phyloP scores from a whole-genome alignment of 2,329 filamentous ascomycete species.

The Colletotrichum eremochloae region DNA sequence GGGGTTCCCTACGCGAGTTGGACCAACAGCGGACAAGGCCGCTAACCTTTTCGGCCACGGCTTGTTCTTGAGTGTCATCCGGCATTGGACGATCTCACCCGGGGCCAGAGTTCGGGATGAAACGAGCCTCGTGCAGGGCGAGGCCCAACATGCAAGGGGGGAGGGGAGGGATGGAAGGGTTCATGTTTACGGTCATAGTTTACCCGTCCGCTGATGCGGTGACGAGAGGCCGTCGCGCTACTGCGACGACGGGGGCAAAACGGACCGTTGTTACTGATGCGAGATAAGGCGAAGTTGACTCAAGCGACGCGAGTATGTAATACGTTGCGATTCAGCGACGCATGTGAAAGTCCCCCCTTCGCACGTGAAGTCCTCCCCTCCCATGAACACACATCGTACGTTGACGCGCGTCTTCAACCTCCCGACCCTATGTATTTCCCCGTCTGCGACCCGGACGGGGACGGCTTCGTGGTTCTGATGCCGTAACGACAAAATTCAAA shows the following conservation, averaged over 20 bases:
- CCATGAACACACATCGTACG: not conserved
- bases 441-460: not conserved
- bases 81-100: conserved; percentile 15
- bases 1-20: not conserved
- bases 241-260: not conserved
- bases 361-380: not conserved
- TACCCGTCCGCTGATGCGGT: not conserved
- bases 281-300: conserved; percentile 7
- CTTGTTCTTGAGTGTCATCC: conserved; percentile 5
- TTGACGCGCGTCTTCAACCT: not conserved
- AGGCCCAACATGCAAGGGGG: not conserved
- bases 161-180: not conserved
- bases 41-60: not conserved
- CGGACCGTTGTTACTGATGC: not conserved
- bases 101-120: conserved; percentile 5
- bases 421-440: no score
- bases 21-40: not conserved
- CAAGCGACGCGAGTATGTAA: not conserved
- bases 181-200: not conserved
- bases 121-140: not conserved
- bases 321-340: not conserved
- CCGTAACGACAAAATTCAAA: not conserved
- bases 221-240: not conserved
- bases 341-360: not conserved
- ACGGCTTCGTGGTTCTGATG: not conserved